phyloP scores from a whole-genome alignment of 2,329 filamentous ascomycete species.

The Colletotrichum horii region DNA sequence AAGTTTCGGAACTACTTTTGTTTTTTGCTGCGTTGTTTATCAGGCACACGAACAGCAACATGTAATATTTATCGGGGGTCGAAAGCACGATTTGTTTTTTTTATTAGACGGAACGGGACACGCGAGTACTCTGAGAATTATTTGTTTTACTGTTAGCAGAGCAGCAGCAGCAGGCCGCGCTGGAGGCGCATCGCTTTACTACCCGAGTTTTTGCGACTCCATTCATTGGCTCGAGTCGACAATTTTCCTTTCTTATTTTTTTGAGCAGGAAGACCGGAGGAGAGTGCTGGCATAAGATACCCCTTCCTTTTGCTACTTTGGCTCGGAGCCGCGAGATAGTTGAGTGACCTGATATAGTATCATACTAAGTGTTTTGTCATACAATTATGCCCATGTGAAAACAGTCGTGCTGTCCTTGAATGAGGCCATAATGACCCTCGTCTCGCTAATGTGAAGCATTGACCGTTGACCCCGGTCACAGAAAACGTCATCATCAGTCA shows the following conservation, averaged over 20 bases:
- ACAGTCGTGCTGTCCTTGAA: neutral
- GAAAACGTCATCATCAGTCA: neutral
- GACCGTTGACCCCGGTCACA: neutral
- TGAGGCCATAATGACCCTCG: neutral
- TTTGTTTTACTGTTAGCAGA: neutral
- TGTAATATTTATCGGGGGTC: neutral
- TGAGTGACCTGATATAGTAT: neutral
- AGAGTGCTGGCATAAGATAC: constrained; percentile 12
- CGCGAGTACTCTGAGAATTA: neutral
- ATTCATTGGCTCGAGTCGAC: neutral
- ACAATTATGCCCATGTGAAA: neutral
- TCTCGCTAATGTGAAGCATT: neutral
- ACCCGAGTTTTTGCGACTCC: neutral
- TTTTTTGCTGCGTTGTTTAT: too few species aligned
- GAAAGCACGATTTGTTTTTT: neutral
- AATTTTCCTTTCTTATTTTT: neutral
- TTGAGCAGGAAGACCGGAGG: neutral
- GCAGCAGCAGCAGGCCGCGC: neutral
- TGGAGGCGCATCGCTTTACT: neutral
- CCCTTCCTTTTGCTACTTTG: neutral
- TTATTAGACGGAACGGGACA: neutral
- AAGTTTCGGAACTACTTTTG: neutral
- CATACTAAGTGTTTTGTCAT: neutral
- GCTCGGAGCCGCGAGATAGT: neutral
- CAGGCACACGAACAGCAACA: neutral